Conservation (phyloP, 352 stramenopile genomes). For the Phytopythium cucurbitacearum region DNA sequence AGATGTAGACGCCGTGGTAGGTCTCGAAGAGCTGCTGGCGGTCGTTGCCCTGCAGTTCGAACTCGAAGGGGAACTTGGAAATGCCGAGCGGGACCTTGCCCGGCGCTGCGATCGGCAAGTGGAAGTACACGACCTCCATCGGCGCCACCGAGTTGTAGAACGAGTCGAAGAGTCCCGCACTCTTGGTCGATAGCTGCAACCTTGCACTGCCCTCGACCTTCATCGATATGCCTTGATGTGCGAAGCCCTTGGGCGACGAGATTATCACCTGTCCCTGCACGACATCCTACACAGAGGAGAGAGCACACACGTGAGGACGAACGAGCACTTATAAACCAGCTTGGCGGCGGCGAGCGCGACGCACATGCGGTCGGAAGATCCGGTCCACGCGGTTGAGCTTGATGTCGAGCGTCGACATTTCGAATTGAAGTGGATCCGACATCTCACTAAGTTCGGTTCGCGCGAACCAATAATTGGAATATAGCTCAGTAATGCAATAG, state of each 20-base stretch:
- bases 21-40: slow-evolving; percentile 81
- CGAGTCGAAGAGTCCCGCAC: slow-evolving; percentile 74
- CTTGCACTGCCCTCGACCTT: slow-evolving; percentile 80
- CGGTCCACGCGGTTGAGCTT: slow-evolving; percentile 83
- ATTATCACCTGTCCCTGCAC: slow-evolving; percentile 86
- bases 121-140: slow-evolving; percentile 81
- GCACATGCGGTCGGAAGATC: slow-evolving; percentile 82
- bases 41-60: slow-evolving; percentile 68
- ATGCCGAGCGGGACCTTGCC: slow-evolving; percentile 78
- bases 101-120: slow-evolving; percentile 60
- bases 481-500: too few species aligned
- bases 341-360: not conserved
- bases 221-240: slow-evolving; percentile 78
- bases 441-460: too few species aligned
- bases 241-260: slow-evolving; percentile 80
- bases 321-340: not conserved
- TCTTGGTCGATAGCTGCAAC: slow-evolving; percentile 80
- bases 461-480: too few species aligned
- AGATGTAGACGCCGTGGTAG: slow-evolving; percentile 92
- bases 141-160: slow-evolving; percentile 77
- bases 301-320: not conserved
- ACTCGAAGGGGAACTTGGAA: slow-evolving; percentile 89
- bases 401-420: slow-evolving; percentile 83
- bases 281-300: slow-evolving; percentile 42
- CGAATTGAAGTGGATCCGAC: not conserved